Conservation (phyloP, 164 flowering plant genomes). For the Sedum album region DNA sequence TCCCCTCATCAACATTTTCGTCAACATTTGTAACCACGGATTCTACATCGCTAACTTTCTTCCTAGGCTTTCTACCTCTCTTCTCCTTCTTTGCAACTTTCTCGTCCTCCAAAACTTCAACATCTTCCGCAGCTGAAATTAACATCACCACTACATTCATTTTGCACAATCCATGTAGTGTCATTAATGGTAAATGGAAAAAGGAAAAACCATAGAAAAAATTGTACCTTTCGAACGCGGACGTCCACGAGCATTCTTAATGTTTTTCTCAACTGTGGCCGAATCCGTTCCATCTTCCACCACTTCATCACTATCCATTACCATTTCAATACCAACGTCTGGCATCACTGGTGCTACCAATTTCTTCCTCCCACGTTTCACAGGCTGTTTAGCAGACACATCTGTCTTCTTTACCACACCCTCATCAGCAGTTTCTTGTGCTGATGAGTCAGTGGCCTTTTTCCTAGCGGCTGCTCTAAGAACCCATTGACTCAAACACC, state of each 20-base stretch:
- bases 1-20: conserved; percentile 30
- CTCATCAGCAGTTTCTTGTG: conserved; percentile 21
- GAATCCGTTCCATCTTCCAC: conserved; percentile 14
- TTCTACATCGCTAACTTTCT: conserved; percentile 20
- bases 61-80: conserved; percentile 33
- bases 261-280: conserved; percentile 33
- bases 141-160: not conserved
- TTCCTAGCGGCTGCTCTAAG: conserved; percentile 26
- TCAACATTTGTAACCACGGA: conserved; percentile 11
- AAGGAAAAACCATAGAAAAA: not conserved
- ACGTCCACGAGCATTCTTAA: conserved; percentile 21
- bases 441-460: conserved; percentile 16
- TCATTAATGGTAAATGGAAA: not conserved
- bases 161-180: not conserved
- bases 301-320: conserved; percentile 12
- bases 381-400: conserved; percentile 26
- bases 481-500: conserved; percentile 25
- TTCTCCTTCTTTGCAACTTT: conserved; percentile 28
- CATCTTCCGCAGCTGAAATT: not conserved
- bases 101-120: conserved; percentile 17
- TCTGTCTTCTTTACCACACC: conserved; percentile 25
- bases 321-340: conserved; percentile 18
- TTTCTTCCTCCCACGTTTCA: conserved; percentile 41
- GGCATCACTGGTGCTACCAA: conserved; percentile 13
- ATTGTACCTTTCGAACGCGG: not conserved